These are phyloP conservation scores for Phytomonas sp. DNA, from an alignment of 208 protist species.

Conservation along the genomic window DNA sequence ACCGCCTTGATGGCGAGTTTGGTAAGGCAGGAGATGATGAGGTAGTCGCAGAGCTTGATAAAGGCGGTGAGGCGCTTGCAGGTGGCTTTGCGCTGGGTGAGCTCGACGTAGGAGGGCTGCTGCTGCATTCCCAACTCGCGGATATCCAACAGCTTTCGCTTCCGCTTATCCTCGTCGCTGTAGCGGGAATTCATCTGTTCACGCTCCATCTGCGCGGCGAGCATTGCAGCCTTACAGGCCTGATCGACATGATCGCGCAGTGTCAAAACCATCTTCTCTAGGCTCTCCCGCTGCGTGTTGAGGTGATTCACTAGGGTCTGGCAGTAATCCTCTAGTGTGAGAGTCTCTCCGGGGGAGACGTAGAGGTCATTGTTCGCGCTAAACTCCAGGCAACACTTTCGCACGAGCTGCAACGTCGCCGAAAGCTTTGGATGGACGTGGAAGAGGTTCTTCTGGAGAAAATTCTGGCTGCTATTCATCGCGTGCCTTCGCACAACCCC, in stretches of 20 bases:
- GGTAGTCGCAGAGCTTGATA: constrained; percentile 93
- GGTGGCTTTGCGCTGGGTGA: constrained; percentile 85
- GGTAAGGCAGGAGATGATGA: constrained; percentile 89
- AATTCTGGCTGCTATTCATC: constrained; percentile 63
- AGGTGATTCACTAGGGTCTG: constrained; percentile 40
- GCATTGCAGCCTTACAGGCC: constrained; percentile 89
- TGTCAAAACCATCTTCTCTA: constrained; percentile 80
- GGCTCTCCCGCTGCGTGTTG: constrained; percentile 35
- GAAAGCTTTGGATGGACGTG: constrained; percentile 83
- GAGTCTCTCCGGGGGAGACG: constrained; percentile 55
- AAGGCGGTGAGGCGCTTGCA: constrained; percentile 90
- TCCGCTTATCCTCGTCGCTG: constrained; percentile 57
- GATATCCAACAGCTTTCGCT: constrained; percentile 75
- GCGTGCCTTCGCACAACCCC: constrained; percentile 81
- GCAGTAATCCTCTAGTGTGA: constrained; percentile 67
- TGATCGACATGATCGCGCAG: constrained; percentile 84
- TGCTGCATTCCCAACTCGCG: constrained; percentile 71
- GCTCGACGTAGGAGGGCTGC: constrained; percentile 90
- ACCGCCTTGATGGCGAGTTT: constrained; percentile 77
- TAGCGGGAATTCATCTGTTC: constrained; percentile 62
- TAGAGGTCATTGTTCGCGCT: constrained; percentile 59
- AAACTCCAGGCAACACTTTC: constrained; percentile 74
- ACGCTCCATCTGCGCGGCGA: constrained; percentile 71
- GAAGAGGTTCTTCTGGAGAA: constrained; percentile 84
- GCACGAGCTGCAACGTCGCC: constrained; percentile 67